Evolutionary conservation across 1,284 basidiomycete genomes (phyloP), one percentile per base, ranked within the genome.

Genomic region (Rhodofomes roseus): DNA sequence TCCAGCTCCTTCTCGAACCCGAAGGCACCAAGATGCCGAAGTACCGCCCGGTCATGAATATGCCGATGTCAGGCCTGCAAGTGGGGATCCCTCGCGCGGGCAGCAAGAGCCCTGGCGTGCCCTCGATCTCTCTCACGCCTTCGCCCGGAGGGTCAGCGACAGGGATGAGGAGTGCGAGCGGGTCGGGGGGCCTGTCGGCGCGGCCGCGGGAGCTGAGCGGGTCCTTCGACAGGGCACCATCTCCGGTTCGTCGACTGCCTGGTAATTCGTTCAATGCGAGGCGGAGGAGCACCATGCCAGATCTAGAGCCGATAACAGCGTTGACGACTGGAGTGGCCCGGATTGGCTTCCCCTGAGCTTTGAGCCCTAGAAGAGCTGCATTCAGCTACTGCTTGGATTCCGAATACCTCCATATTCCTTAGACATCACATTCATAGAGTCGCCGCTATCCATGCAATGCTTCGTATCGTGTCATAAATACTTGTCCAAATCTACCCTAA

Each of bases 1-100:
- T 90, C 43, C 89, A 91, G 66, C 74, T 82, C 62, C 78, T 91
- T 50, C 70, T 89, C 14, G 83, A 86, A 58, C 83, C 82, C 18
- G 70, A 73, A 46, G 61, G 66, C 29, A 76, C 74, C 18, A 66
- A 67, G 58, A 55, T 68, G 3, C 74, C 73, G 11, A 44, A 18
- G 39, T 62, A 1, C 67, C 66, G 31, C 31, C 31, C 31, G 11
- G 11, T 34, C 4, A 34, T 5, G 31, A 11, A 11, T 34, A 34
- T 4, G 11, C 31, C 11, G 31, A n/a, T 16, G 48, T 20, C 14
- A 34, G 31, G 50, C 4, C 3, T 52, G 14, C 29, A 52, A 23
- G 29, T 12, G 4, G 20, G 31, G 6, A 20, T 20, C 20, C 50
- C 29, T 22, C 31, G 37, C 6, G 23, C 16, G 9, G 36, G 53